Evolutionary conservation across 2,329 filamentous ascomycete genomes (phyloP).

Genomic region (Alternaria burnsii): DNA sequence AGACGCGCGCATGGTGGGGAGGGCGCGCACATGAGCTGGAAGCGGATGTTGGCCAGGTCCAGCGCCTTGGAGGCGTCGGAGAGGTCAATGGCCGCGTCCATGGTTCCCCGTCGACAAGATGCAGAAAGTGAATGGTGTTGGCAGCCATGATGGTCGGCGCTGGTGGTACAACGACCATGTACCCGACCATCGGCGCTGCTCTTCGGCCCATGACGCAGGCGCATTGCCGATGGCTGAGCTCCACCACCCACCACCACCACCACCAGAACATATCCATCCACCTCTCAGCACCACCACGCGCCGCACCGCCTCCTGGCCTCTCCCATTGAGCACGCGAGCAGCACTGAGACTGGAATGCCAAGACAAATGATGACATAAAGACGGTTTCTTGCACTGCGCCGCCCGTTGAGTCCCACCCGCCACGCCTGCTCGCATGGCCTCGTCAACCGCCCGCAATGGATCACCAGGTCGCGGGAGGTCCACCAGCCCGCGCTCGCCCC

Average conservation of each 20-base stretch:
- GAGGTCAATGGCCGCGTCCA: conserved; percentile 92
- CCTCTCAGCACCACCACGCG: background rate
- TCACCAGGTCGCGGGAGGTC: conserved; percentile 43
- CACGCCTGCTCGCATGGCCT: conserved; percentile 38
- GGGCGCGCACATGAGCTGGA: conserved; percentile 82
- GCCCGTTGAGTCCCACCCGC: conserved; percentile 6
- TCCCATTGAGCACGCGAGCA: conserved; percentile 6
- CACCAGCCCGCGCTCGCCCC: conserved; percentile 19
- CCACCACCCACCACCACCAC: background rate
- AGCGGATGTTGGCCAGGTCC: conserved; percentile 90
- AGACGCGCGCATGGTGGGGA: background rate
- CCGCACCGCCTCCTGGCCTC: conserved; percentile 5
- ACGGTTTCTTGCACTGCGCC: background rate
- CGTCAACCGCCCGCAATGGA: conserved; percentile 38
- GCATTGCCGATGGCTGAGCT: conserved; percentile 19
- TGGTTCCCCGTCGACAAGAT: conserved; percentile 52
- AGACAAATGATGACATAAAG: conserved; percentile 20
- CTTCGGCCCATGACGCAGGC: conserved; percentile 35
- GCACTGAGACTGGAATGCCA: background rate
- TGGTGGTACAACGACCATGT: background rate
- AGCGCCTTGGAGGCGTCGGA: conserved; percentile 84
- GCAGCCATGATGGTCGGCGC: conserved; percentile 14
- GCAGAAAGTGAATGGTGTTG: conserved; percentile 11
- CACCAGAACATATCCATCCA: background rate
- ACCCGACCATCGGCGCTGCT: conserved; percentile 22